Evolutionary conservation across 78 protist genomes (phyloP).

Genomic region (Monosiga brevicollis): DNA sequence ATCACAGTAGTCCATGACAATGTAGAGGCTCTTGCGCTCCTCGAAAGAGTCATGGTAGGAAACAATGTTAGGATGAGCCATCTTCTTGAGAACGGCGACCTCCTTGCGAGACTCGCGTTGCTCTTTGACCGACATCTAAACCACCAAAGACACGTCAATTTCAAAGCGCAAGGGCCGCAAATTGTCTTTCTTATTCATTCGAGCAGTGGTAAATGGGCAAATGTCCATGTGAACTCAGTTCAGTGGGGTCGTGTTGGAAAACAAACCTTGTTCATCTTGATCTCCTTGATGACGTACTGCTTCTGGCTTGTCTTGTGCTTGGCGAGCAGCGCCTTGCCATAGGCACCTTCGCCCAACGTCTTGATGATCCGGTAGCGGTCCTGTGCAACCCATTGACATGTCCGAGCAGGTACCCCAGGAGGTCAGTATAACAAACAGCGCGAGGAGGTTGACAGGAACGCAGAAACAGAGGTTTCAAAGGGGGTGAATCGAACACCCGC

Average conservation of each 20-base stretch:
- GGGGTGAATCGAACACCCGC: too few relatives aligned
- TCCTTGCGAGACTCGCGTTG: constrained; percentile 56
- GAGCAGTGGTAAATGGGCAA: too few relatives aligned
- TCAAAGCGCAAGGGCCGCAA: too few relatives aligned
- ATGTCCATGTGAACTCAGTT: too few relatives aligned
- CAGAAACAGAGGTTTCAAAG: too few relatives aligned
- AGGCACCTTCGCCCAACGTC: constrained; percentile 15
- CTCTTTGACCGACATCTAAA: constrained; percentile 14
- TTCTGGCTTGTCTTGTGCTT: not conserved
- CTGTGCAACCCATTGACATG: too few relatives aligned
- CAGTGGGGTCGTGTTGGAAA: too few relatives aligned
- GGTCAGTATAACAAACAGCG: too few relatives aligned
- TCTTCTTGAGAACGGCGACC: constrained; percentile 32
- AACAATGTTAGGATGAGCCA: constrained; percentile 64
- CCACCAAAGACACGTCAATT: not conserved
- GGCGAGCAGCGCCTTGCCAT: constrained; percentile 61
- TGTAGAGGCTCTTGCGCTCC: constrained; percentile 47
- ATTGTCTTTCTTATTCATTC: too few relatives aligned
- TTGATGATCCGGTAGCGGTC: not conserved
- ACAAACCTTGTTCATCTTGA: constrained; percentile 44
- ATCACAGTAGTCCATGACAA: constrained; percentile 85
- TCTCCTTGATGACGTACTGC: constrained; percentile 63
- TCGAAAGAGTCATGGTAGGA: constrained; percentile 63
- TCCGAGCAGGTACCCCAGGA: too few relatives aligned
- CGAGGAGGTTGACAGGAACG: too few relatives aligned